A percentile compares a stretch with the other conserved stretches of the same genome.
These are phyloP conservation scores for Rhizopogon vesiculosus DNA, from an alignment of 768 basidiomycete species.

Conservation along the genomic window DNA sequence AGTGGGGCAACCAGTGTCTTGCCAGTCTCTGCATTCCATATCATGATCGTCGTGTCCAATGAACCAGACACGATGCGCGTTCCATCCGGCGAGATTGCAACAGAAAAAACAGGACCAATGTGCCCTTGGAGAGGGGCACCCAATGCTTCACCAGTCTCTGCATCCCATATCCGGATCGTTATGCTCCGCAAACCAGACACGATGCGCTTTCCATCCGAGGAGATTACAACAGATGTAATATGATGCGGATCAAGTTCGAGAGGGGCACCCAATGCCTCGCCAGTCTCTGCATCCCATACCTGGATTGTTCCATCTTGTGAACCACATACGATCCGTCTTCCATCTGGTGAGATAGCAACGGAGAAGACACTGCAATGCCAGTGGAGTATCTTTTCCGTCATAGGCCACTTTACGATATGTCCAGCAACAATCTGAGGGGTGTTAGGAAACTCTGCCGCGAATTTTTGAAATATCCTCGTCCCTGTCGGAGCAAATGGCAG, in stretches of 20 bases:
- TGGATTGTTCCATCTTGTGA: conserved; percentile 3
- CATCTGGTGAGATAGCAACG: conserved; percentile 10
- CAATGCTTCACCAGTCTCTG: background rate
- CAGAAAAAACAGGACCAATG: background rate
- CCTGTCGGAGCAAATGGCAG: background rate
- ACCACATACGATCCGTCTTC: conserved; percentile 6
- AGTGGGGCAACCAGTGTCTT: background rate
- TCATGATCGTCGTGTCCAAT: conserved; percentile 65
- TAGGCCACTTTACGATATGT: background rate
- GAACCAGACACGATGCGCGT: conserved; percentile 85
- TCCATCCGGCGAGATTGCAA: conserved; percentile 66
- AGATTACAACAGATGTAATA: too few species aligned
- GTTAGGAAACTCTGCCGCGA: background rate
- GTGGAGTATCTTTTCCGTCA: background rate
- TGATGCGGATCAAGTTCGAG: too few species aligned
- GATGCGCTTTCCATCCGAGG: too few species aligned
- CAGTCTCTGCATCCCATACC: conserved; percentile 10
- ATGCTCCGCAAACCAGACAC: too few species aligned
- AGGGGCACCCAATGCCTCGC: background rate
- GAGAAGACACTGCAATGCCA: background rate
- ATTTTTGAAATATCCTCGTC: background rate
- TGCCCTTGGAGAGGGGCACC: background rate
- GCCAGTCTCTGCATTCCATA: conserved; percentile 46
- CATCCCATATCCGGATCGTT: too few species aligned
- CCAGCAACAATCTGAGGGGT: background rate